Percentiles rank a stretch among this genome's conserved stretches.
phyloP scores from a whole-genome alignment of 257 asterid species.

The Solanum ossicruentum region DNA sequence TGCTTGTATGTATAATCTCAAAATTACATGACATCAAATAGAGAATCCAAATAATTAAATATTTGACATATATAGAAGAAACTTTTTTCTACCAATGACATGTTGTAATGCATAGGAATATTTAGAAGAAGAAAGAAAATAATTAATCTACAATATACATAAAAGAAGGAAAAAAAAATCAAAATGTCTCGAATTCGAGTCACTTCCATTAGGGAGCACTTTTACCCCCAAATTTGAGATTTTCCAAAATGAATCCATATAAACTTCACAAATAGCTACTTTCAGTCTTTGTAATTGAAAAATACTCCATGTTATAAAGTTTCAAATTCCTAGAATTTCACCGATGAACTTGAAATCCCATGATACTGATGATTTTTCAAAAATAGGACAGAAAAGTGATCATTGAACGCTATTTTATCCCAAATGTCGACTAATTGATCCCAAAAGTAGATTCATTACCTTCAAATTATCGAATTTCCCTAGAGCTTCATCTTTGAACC shows the following conservation, averaged over 20 bases:
- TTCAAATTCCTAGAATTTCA: too few relatives aligned
- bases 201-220: not conserved
- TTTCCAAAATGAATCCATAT: not conserved
- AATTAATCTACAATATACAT: not conserved
- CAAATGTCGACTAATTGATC: not conserved
- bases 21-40: too few relatives aligned
- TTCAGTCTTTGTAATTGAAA: not conserved
- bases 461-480: not conserved
- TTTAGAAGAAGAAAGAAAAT: not conserved
- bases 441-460: not conserved
- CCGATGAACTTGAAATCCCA: too few relatives aligned
- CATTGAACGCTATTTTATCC: not conserved
- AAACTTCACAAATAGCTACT: not conserved
- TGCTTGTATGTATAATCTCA: too few relatives aligned
- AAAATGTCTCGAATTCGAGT: not conserved
- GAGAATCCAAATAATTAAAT: not conserved
- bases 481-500: not conserved
- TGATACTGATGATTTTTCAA: not conserved
- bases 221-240: not conserved
- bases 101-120: not conserved
- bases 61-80: not conserved
- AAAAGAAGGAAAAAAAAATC: not conserved
- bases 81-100: not conserved
- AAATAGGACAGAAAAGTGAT: not conserved
- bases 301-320: fast-evolving